Evolutionary conservation across 2,329 filamentous ascomycete species (phyloP).

Genomic region (Plenodomus tracheiphilus): DNA sequence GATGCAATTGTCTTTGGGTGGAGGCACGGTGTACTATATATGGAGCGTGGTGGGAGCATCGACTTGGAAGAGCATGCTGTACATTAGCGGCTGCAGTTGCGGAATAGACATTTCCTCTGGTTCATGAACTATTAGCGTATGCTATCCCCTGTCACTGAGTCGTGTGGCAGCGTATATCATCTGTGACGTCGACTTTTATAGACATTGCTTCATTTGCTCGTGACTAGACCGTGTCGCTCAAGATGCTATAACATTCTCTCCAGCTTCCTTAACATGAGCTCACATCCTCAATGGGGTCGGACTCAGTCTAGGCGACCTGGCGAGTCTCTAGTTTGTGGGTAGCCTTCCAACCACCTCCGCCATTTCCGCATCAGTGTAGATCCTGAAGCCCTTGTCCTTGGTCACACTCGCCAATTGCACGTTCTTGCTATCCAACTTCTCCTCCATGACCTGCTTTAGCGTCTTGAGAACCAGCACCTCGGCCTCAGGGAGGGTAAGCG

Average conservation of each 20-base stretch:
- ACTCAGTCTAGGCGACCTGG: background rate
- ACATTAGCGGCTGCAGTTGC: slow-evolving; percentile 28
- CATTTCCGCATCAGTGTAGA: slow-evolving; percentile 99
- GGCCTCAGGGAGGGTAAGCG: slow-evolving; percentile 86
- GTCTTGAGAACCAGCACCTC: slow-evolving; percentile 97
- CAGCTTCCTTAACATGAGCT: background rate
- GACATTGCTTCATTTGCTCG: slow-evolving; percentile 34
- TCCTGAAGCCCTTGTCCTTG: slow-evolving; percentile 95
- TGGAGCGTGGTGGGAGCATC: slow-evolving; percentile 3
- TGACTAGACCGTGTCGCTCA: slow-evolving; percentile 19
- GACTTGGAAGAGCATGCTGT: slow-evolving; percentile 23
- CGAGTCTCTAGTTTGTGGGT: slow-evolving; percentile 49
- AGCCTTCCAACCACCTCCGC: slow-evolving; percentile 84
- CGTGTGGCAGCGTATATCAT: too few species aligned
- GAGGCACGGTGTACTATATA: background rate
- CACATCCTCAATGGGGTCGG: slow-evolving; percentile 3
- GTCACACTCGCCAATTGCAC: slow-evolving; percentile 97
- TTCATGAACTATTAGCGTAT: too few species aligned
- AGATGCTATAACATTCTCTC: slow-evolving; percentile 13
- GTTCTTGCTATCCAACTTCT: slow-evolving; percentile 98
- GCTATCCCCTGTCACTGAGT: too few species aligned
- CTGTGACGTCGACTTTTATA: background rate
- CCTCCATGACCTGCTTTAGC: slow-evolving; percentile 99
- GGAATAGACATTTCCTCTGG: slow-evolving; percentile 38
- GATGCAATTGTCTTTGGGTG: slow-evolving; percentile 14